These are phyloP conservation scores for Trichothecium sympodiale DNA, from an alignment of 2,329 filamentous ascomycete species.

Conservation along the genomic window DNA sequence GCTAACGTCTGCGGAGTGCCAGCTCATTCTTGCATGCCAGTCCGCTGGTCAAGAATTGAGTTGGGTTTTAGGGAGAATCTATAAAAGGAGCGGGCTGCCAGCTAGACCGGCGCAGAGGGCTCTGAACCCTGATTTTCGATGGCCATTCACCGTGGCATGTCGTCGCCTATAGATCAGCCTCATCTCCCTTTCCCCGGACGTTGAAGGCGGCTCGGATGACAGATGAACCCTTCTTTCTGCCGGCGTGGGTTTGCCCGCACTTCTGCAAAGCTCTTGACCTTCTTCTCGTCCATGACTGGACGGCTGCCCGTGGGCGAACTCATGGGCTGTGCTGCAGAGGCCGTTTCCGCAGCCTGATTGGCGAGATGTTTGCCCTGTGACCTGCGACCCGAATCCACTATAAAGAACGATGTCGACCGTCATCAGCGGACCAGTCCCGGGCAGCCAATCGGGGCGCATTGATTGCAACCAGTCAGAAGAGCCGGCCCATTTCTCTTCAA, in stretches of 20 bases:
- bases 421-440: neutral
- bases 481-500: no score
- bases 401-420: constrained; percentile 3
- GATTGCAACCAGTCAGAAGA: no score
- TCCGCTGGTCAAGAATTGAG: neutral
- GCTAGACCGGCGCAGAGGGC: no score
- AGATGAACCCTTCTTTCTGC: no score
- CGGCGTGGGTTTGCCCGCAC: neutral
- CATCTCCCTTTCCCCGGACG: no score
- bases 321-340: constrained; percentile 14
- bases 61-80: neutral
- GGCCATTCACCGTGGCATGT: no score
- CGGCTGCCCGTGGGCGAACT: constrained; percentile 11
- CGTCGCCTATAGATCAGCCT: no score
- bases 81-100: constrained; percentile 2
- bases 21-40: constrained; percentile 7
- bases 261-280: neutral
- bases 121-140: no score
- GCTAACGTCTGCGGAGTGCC: constrained; percentile 5
- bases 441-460: no score
- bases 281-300: neutral
- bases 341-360: constrained; percentile 12
- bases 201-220: no score
- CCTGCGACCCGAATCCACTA: constrained; percentile 6
- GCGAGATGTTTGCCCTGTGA: constrained; percentile 10